phyloP scores from a whole-genome alignment of 1,284 basidiomycete species.

The Fomitopsis palustris region DNA sequence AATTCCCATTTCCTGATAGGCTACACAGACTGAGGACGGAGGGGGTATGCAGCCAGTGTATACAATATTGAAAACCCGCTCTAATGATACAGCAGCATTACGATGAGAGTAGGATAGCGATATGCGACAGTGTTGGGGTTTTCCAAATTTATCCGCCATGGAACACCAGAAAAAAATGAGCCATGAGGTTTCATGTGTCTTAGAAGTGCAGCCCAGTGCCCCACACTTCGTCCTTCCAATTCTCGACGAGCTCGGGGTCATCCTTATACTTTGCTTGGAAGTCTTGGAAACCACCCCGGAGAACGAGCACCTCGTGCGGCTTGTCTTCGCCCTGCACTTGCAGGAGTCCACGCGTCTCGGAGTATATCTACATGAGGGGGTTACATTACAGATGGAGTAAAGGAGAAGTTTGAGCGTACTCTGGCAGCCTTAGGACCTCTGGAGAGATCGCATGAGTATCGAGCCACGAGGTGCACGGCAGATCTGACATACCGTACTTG shows the following conservation, averaged over 20 bases:
- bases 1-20: too few species aligned
- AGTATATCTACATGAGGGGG: slow-evolving; percentile 53
- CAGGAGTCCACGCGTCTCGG: slow-evolving; percentile 46
- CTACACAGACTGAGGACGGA: too few species aligned
- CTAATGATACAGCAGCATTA: too few species aligned
- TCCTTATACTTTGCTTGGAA: slow-evolving; percentile 71
- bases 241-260: slow-evolving; percentile 69
- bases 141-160: background rate
- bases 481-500: slow-evolving; percentile 57
- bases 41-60: background rate
- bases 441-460: background rate
- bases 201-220: slow-evolving; percentile 19
- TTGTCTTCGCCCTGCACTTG: slow-evolving; percentile 36
- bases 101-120: too few species aligned
- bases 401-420: slow-evolving; percentile 35
- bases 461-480: background rate
- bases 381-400: background rate
- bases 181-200: background rate
- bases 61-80: background rate
- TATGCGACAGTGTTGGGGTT: too few species aligned
- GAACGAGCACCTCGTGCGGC: slow-evolving; percentile 55
- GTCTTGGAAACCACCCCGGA: slow-evolving; percentile 65
- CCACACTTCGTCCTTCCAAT: slow-evolving; percentile 67
- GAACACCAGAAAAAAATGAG: background rate
- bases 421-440: slow-evolving; percentile 75